phyloP scores from a whole-genome alignment of 2,329 filamentous ascomycete genomes.

The Cordyceps pruinosa region DNA sequence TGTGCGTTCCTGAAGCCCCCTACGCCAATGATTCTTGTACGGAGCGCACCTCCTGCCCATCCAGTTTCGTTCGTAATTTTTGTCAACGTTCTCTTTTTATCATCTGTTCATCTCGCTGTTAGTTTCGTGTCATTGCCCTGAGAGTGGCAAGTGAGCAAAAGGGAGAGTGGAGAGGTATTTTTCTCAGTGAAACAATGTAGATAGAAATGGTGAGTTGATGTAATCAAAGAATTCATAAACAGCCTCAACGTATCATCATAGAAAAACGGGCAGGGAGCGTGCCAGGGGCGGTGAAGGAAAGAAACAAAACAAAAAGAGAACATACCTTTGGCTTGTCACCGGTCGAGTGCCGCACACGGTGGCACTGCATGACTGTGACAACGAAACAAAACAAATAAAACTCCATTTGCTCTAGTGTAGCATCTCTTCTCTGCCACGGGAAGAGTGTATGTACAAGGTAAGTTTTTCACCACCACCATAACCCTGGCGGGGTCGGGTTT shows the following conservation, averaged over 20 bases:
- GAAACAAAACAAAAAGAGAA: slow-evolving; percentile 2
- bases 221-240: slow-evolving; percentile 41
- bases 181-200: slow-evolving; percentile 18
- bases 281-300: neutral
- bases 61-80: neutral
- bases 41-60: neutral
- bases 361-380: slow-evolving; percentile 17
- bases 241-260: slow-evolving; percentile 41
- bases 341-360: neutral
- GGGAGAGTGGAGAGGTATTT: neutral
- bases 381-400: slow-evolving; percentile 26
- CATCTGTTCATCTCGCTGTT: neutral
- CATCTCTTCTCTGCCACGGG: slow-evolving; percentile 27
- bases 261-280: too few relatives aligned
- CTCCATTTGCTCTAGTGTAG: slow-evolving; percentile 37
- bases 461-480: slow-evolving; percentile 11
- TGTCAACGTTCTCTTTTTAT: neutral
- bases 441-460: slow-evolving; percentile 31
- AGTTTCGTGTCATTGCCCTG: neutral
- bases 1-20: too few relatives aligned
- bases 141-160: neutral
- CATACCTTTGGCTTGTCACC: slow-evolving; percentile 14
- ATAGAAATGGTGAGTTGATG: slow-evolving; percentile 26
- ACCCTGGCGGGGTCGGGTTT: slow-evolving; percentile 11
- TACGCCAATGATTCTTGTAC: too few relatives aligned